Conservation (phyloP, 306 rosid species). For the Fagus sylvatica region DNA sequence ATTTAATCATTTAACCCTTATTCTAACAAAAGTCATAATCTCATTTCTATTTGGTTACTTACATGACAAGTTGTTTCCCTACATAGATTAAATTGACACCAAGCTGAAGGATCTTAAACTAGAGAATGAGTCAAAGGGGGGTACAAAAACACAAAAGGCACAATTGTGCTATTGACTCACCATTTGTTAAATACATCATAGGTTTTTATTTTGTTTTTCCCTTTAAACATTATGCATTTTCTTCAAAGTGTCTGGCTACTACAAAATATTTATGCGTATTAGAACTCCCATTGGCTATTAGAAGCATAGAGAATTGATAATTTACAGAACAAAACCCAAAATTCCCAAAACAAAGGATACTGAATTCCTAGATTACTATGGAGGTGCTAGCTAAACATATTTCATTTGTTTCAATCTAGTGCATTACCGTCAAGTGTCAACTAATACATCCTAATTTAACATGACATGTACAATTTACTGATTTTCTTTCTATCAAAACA, state of each 20-base stretch:
- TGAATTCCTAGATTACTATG: background rate
- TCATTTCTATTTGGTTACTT: background rate
- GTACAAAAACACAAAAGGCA: background rate
- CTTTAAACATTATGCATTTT: background rate
- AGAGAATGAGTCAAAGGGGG: background rate
- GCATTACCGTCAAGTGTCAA: background rate
- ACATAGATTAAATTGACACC: background rate
- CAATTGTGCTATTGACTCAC: background rate
- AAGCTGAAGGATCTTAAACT: background rate
- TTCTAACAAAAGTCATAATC: too few species aligned
- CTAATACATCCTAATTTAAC: background rate
- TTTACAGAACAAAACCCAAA: background rate
- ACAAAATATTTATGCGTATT: background rate
- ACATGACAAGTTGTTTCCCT: background rate
- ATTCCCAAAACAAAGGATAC: background rate
- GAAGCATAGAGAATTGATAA: background rate
- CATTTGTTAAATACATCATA: background rate
- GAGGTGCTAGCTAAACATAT: background rate
- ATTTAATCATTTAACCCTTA: too few species aligned
- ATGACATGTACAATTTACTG: background rate
- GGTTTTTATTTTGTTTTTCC: background rate
- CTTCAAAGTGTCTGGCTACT: background rate
- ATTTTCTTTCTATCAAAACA: conserved; percentile 1
- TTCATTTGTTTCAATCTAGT: background rate
- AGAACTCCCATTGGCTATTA: background rate